These are phyloP conservation scores for Cystofilobasidium ferigula DNA, from an alignment of 768 basidiomycete species.

Conservation along the genomic window DNA sequence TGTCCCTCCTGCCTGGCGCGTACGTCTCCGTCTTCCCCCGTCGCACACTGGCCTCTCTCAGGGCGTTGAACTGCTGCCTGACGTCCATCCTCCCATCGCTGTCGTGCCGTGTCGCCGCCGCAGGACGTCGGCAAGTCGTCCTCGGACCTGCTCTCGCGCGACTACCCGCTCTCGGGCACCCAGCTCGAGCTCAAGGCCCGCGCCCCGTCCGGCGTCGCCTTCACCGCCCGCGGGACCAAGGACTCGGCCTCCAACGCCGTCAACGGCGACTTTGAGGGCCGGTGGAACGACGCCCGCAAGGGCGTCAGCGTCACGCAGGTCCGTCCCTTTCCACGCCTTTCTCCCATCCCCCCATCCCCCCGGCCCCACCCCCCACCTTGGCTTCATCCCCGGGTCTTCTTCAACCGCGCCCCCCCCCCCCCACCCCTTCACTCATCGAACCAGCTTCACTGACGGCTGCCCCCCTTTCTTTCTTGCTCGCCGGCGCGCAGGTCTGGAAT, in stretches of 20 bases:
- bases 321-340: conserved; percentile 23
- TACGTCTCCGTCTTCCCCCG: too few species aligned
- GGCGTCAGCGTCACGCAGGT: conserved; percentile 74
- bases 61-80: too few species aligned
- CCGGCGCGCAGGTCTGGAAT: conserved; percentile 64
- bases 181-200: conserved; percentile 60
- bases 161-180: conserved; percentile 64
- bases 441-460: background rate
- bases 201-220: conserved; percentile 67
- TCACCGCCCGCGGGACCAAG: conserved; percentile 79
- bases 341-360: too few species aligned
- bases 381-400: too few species aligned
- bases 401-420: background rate
- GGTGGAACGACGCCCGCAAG: conserved; percentile 80
- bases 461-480: background rate
- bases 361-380: too few species aligned
- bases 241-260: conserved; percentile 65
- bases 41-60: background rate
- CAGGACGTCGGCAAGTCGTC: conserved; percentile 74
- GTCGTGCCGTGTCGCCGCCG: background rate
- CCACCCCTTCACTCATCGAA: too few species aligned
- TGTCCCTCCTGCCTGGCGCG: background rate
- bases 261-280: conserved; percentile 85
- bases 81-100: background rate
- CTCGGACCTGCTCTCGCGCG: conserved; percentile 83